phyloP scores from a whole-genome alignment of 352 stramenopile genomes.

The Pythium folliculosum region DNA sequence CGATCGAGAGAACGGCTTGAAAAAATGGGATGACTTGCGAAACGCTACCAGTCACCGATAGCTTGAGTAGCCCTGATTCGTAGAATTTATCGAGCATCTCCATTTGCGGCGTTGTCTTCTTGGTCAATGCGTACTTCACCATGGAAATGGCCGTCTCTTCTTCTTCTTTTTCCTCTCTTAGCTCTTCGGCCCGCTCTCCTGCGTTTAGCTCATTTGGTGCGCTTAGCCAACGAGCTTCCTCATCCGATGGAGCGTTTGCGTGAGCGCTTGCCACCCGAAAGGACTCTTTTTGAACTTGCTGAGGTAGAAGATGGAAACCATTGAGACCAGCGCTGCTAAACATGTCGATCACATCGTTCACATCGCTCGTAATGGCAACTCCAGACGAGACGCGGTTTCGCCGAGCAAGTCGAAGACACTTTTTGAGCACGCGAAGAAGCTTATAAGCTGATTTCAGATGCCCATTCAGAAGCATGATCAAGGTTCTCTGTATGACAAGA shows the following conservation, averaged over 20 bases:
- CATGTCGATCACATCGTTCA: slow-evolving; percentile 43
- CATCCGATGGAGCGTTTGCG: neutral
- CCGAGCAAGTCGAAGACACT: slow-evolving; percentile 18
- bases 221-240: neutral
- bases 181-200: slow-evolving; percentile 22
- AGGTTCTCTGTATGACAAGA: slow-evolving; percentile 42
- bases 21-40: slow-evolving; percentile 48
- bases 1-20: slow-evolving; percentile 50
- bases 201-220: slow-evolving; percentile 1
- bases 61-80: slow-evolving; percentile 47
- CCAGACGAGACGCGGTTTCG: slow-evolving; percentile 3
- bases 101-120: slow-evolving; percentile 37
- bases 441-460: slow-evolving; percentile 56
- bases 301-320: slow-evolving; percentile 41
- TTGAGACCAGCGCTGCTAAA: slow-evolving; percentile 51
- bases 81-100: slow-evolving; percentile 66
- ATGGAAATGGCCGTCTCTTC: slow-evolving; percentile 41
- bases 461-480: slow-evolving; percentile 61
- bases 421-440: slow-evolving; percentile 41
- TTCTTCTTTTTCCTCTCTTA: slow-evolving; percentile 30
- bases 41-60: slow-evolving; percentile 35
- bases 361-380: neutral
- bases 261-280: slow-evolving; percentile 14
- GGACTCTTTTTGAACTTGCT: slow-evolving; percentile 34
- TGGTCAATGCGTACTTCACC: slow-evolving; percentile 44